Conservation (phyloP, 2,329 filamentous ascomycete species). For the Paracorniculantispora psalliotae region DNA sequence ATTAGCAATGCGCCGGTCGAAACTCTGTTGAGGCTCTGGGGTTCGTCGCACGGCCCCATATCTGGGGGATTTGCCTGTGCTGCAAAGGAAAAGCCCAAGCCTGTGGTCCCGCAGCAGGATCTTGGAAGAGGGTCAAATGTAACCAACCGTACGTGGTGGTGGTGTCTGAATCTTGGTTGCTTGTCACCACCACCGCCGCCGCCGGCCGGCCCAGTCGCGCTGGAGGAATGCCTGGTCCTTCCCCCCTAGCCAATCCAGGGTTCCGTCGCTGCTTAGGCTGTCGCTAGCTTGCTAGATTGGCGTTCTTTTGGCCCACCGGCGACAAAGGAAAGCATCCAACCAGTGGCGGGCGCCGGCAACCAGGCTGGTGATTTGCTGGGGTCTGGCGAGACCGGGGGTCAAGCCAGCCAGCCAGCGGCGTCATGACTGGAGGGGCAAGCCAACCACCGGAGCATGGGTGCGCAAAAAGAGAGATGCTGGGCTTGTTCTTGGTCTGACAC, state of each 20-base stretch:
- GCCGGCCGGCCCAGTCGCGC: background rate
- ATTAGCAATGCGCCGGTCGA: background rate
- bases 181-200: too few relatives aligned
- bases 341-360: background rate
- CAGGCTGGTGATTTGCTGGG: constrained; percentile 1
- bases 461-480: background rate
- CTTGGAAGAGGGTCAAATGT: constrained; percentile 16
- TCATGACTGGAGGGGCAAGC: background rate
- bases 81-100: background rate
- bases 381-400: too few relatives aligned
- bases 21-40: constrained; percentile 3
- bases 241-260: background rate
- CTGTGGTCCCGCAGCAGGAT: background rate
- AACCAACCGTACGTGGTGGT: background rate
- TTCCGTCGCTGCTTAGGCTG: constrained; percentile 4
- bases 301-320: constrained; percentile 5
- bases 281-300: constrained; percentile 13
- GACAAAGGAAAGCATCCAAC: constrained; percentile 3
- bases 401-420: background rate
- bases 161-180: background rate
- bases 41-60: constrained; percentile 8
- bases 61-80: constrained; percentile 1
- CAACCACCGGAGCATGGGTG: constrained; percentile 2
- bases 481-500: constrained; percentile 9
- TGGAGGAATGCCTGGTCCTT: too few relatives aligned